These are phyloP conservation scores for Rhodotorula sp. DNA, from an alignment of 1,284 basidiomycete species.

Conservation along the genomic window DNA sequence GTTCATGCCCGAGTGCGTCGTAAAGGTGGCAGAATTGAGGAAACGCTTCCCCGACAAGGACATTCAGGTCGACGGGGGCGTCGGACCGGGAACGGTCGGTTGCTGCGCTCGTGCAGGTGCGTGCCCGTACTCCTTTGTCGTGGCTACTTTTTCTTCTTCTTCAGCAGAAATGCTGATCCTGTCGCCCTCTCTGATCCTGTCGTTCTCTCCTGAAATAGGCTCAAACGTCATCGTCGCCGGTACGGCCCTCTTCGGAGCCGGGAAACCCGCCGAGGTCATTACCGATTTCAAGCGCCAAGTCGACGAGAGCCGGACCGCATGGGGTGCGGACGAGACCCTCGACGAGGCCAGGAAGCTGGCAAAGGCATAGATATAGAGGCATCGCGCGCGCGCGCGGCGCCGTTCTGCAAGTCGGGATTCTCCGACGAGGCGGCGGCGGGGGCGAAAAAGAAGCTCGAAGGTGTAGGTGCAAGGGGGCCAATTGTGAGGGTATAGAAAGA, in stretches of 20 bases:
- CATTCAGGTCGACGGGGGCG: conserved; percentile 97
- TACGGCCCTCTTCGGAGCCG: conserved; percentile 86
- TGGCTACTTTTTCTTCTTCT: background rate
- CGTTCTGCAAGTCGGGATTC: no score
- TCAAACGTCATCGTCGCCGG: conserved; percentile 99
- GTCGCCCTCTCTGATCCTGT: no score
- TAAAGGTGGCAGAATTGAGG: conserved; percentile 81
- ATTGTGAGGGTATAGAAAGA: no score
- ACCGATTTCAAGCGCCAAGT: conserved; percentile 67
- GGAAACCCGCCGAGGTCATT: conserved; percentile 76
- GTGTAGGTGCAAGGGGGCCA: no score
- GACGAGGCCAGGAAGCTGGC: conserved; percentile 2
- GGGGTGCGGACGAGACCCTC: conserved; percentile 29
- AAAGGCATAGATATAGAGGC: background rate
- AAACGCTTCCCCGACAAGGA: conserved; percentile 86
- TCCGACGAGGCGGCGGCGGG: no score
- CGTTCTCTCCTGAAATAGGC: no score
- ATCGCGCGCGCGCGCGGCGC: no score
- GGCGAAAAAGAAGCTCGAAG: no score
- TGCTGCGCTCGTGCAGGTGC: conserved; percentile 84
- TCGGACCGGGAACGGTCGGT: conserved; percentile 85
- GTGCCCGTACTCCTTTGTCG: conserved; percentile 37
- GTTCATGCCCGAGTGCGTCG: conserved; percentile 88
- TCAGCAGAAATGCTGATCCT: no score
- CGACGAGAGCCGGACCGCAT: conserved; percentile 53